Percentiles rank a stretch among this genome's conserved stretches.
Conservation (phyloP, 148 eudicot genomes). For the Fagopyrum homotropicum region DNA sequence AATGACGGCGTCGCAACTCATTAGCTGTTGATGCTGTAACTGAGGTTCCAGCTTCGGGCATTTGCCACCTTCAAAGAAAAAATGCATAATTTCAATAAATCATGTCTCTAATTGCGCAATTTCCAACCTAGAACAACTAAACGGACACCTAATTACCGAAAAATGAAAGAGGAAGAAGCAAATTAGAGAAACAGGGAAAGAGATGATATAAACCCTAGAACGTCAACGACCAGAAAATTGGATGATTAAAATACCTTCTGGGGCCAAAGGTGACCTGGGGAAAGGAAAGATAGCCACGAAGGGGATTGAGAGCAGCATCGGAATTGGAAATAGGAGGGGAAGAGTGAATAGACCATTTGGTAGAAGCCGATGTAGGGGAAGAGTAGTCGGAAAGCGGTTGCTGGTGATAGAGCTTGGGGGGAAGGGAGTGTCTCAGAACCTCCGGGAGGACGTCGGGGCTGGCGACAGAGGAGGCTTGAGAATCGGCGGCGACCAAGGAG, state of each 20-base stretch:
- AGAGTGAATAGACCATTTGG: constrained; percentile 59
- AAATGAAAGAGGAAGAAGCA: not conserved
- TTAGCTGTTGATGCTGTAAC: constrained; percentile 78
- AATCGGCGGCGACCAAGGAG: constrained; percentile 2
- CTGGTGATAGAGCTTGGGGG: constrained; percentile 40
- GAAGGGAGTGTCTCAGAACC: constrained; percentile 68
- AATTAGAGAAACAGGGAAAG: not conserved
- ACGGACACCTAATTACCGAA: not conserved
- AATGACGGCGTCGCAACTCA: constrained; percentile 52
- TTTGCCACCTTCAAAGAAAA: constrained; percentile 58
- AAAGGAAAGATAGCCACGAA: constrained; percentile 60
- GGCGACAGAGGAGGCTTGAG: not conserved
- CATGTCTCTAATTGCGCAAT: not conserved
- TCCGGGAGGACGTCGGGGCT: constrained; percentile 67
- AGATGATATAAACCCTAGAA: constrained; percentile 2
- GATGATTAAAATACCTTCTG: constrained; percentile 40
- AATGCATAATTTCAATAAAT: not conserved
- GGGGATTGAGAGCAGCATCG: constrained; percentile 72
- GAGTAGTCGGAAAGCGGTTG: constrained; percentile 32
- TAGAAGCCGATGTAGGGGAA: constrained; percentile 25
- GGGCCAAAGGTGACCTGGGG: constrained; percentile 91
- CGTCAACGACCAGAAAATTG: not conserved
- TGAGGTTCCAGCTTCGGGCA: constrained; percentile 48
- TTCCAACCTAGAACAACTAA: not conserved
- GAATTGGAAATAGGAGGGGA: constrained; percentile 8